phyloP scores from a whole-genome alignment of 192 early-diverging fungal genomes.

The Powellomyces hirtus region DNA sequence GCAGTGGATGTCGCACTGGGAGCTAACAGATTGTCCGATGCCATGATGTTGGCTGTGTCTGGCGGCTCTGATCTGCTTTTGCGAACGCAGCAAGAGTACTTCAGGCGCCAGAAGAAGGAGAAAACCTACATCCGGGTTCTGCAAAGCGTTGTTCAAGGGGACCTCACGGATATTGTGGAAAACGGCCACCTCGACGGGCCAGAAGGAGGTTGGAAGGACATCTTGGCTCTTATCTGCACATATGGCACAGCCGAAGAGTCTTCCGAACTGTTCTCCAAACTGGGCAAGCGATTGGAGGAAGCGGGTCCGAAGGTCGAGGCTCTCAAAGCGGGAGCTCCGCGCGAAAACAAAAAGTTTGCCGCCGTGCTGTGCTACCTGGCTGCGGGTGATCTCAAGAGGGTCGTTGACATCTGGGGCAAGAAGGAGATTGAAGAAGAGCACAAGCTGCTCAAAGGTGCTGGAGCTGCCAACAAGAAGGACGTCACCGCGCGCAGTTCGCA shows the following conservation, averaged over 20 bases:
- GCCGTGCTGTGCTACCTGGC: conserved; percentile 84
- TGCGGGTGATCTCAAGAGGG: conserved; percentile 78
- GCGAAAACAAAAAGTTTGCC: conserved; percentile 46
- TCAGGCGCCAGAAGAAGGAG: conserved; percentile 66
- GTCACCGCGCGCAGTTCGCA: conserved; percentile 44
- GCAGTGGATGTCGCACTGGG: conserved; percentile 87
- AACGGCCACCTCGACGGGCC: conserved; percentile 65
- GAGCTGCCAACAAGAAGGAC: background rate
- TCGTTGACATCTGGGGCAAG: conserved; percentile 72
- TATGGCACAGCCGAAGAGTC: conserved; percentile 84
- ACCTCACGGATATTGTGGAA: conserved; percentile 77
- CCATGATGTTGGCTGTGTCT: conserved; percentile 82
- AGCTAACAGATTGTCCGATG: conserved; percentile 80
- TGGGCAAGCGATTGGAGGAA: conserved; percentile 46
- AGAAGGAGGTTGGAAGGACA: conserved; percentile 79
- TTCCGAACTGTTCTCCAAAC: conserved; percentile 26
- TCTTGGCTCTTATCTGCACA: conserved; percentile 90
- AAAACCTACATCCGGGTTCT: conserved; percentile 82
- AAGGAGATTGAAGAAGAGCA: conserved; percentile 36
- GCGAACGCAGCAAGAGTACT: conserved; percentile 80
- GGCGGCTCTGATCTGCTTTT: conserved; percentile 75
- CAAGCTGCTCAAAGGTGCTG: conserved; percentile 15
- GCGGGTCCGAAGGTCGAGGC: background rate
- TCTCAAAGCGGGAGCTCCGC: background rate
- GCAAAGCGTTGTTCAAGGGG: conserved; percentile 74